Evolutionary conservation across 2,329 filamentous ascomycete species (phyloP).

Genomic region (Diaporthe amygdali): DNA sequence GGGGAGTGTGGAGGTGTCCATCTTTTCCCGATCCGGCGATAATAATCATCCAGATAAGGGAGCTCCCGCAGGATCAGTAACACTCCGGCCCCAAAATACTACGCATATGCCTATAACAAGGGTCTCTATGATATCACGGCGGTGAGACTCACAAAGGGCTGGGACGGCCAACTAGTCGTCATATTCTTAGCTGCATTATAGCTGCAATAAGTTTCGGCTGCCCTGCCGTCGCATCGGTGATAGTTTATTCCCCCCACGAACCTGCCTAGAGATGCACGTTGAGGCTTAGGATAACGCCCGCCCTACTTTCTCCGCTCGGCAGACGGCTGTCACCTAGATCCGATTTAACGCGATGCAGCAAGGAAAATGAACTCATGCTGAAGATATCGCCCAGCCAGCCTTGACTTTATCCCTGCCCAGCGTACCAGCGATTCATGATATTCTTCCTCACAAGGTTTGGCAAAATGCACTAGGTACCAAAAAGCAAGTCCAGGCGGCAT

Average conservation of each 20-base stretch:
- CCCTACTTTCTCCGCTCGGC: background rate
- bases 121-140: background rate
- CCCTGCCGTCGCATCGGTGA: background rate
- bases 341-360: background rate
- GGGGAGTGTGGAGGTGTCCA: background rate
- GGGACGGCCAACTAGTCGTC: background rate
- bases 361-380: background rate
- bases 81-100: background rate
- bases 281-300: background rate
- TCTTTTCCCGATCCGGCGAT: background rate
- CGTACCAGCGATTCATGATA: background rate
- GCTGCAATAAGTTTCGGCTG: background rate
- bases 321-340: background rate
- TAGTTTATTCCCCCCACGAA: background rate
- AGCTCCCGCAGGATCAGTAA: constrained; percentile 7
- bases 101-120: background rate
- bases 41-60: background rate
- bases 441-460: background rate
- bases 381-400: background rate
- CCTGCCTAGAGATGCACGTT: background rate
- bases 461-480: background rate
- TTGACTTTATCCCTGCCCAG: background rate
- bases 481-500: background rate
- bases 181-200: background rate
- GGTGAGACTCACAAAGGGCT: background rate